Percentiles rank a stretch among this genome's conserved stretches.
Conservation (phyloP, 768 basidiomycete species). For the Tricholomella constricta region DNA sequence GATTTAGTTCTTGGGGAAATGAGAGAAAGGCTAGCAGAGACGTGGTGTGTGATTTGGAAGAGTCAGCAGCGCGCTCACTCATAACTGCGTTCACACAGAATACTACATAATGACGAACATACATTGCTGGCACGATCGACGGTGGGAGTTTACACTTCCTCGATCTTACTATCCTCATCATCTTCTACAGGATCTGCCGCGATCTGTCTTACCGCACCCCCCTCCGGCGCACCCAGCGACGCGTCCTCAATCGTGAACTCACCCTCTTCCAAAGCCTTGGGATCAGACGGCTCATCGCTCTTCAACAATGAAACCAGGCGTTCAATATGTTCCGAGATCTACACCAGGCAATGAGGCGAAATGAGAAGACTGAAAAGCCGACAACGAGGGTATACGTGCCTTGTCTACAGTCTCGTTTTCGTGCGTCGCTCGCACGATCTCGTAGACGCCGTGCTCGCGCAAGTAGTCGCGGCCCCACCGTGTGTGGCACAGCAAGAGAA, state of each 20-base stretch:
- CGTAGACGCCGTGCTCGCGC: conserved; percentile 81
- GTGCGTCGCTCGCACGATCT: conserved; percentile 79
- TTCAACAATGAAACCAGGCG: conserved; percentile 86
- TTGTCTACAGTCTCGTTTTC: conserved; percentile 77
- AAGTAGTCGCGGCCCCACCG: conserved; percentile 85
- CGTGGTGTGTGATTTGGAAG: too few species aligned
- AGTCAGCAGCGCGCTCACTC: too few species aligned
- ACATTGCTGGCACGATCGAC: neutral
- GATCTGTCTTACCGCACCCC: conserved; percentile 8
- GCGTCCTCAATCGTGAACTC: conserved; percentile 21
- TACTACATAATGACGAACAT: neutral
- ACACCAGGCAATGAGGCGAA: conserved; percentile 1
- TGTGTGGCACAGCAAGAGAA: conserved; percentile 87
- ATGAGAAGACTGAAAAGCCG: neutral
- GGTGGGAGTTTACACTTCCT: conserved; percentile 60
- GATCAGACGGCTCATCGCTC: conserved; percentile 65
- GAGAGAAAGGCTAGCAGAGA: too few species aligned
- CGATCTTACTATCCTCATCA: conserved; percentile 72
- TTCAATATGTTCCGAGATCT: conserved; percentile 89
- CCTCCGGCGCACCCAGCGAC: conserved; percentile 21
- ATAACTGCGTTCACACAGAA: too few species aligned
- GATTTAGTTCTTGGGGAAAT: too few species aligned
- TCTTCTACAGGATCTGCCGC: conserved; percentile 36
- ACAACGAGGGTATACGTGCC: conserved; percentile 39
- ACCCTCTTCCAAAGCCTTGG: conserved; percentile 37